Conservation (phyloP, 2,329 filamentous ascomycete genomes). For the Xylogone sp. region DNA sequence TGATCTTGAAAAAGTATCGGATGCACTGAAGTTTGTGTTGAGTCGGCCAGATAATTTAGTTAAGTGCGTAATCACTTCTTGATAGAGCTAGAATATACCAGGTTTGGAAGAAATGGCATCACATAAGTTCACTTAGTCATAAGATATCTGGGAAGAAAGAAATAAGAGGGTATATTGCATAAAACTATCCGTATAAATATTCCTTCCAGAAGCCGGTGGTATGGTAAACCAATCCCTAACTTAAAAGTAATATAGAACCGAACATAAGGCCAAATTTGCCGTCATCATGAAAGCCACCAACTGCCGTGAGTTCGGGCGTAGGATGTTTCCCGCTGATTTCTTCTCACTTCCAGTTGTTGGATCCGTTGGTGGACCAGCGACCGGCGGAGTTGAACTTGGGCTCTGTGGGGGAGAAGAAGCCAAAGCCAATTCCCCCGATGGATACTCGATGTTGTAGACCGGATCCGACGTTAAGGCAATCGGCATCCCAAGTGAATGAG, state of each 20-base stretch:
- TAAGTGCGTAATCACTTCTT: too few species aligned
- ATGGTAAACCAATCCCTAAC: too few species aligned
- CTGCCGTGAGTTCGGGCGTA: background rate
- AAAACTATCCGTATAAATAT: too few species aligned
- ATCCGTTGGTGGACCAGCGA: background rate
- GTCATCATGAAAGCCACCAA: background rate
- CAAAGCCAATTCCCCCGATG: slow-evolving; percentile 39
- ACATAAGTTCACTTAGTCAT: too few species aligned
- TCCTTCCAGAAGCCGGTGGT: too few species aligned
- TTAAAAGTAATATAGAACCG: background rate
- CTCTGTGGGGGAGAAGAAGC: slow-evolving; percentile 15
- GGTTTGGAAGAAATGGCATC: too few species aligned
- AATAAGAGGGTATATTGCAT: too few species aligned
- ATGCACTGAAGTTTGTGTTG: too few species aligned
- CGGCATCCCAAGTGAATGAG: slow-evolving; percentile 38
- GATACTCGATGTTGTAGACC: slow-evolving; percentile 50
- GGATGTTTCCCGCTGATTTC: background rate
- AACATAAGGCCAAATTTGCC: background rate
- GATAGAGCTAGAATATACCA: too few species aligned
- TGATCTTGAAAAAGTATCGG: too few species aligned
- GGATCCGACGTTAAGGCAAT: slow-evolving; percentile 27
- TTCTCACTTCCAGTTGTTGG: background rate
- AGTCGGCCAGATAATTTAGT: too few species aligned
- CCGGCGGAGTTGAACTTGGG: background rate
- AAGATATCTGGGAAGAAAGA: too few species aligned